Conservation (phyloP, 352 stramenopile genomes). For the Halophytophthora batemanensis region DNA sequence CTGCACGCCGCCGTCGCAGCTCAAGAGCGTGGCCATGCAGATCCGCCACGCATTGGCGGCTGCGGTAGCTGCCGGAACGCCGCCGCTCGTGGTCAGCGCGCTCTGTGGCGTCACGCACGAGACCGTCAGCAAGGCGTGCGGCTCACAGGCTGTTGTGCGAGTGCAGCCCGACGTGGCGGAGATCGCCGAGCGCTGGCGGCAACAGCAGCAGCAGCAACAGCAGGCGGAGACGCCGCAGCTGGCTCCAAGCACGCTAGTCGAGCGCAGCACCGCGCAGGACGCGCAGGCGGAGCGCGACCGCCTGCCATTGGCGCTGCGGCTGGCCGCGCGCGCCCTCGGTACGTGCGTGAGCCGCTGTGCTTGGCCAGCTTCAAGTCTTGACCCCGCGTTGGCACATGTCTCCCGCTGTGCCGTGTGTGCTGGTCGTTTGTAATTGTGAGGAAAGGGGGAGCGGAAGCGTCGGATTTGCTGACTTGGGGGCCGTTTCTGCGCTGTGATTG, state of each 20-base stretch:
- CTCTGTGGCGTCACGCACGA: conserved; percentile 42
- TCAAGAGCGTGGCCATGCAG: conserved; percentile 69
- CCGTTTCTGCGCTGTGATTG: not conserved
- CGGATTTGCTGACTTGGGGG: not conserved
- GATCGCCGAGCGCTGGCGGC: conserved; percentile 19
- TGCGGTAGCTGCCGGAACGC: conserved; percentile 5
- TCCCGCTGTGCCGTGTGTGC: not conserved
- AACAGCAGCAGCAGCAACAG: conserved; percentile 7
- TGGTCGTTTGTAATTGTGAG: not conserved
- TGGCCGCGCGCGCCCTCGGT: conserved; percentile 20
- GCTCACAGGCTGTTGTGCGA: conserved; percentile 33
- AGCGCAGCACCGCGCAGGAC: conserved; percentile 1
- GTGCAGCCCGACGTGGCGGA: conserved; percentile 25
- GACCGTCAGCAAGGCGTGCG: conserved; percentile 45
- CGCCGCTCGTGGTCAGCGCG: conserved; percentile 40
- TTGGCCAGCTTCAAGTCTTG: conserved; percentile 1
- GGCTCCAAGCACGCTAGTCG: not conserved
- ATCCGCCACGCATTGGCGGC: conserved; percentile 49
- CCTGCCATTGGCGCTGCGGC: conserved; percentile 11
- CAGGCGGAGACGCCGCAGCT: conserved; percentile 2
- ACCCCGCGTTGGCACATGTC: no score
- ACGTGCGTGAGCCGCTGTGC: not conserved
- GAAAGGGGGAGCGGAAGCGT: no score
- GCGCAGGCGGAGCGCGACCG: not conserved
- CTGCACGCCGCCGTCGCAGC: conserved; percentile 62